Evolutionary conservation across 306 rosid species (phyloP), one percentile per base, ranked within the genome.

Genomic region (Cicer yamashitae): DNA sequence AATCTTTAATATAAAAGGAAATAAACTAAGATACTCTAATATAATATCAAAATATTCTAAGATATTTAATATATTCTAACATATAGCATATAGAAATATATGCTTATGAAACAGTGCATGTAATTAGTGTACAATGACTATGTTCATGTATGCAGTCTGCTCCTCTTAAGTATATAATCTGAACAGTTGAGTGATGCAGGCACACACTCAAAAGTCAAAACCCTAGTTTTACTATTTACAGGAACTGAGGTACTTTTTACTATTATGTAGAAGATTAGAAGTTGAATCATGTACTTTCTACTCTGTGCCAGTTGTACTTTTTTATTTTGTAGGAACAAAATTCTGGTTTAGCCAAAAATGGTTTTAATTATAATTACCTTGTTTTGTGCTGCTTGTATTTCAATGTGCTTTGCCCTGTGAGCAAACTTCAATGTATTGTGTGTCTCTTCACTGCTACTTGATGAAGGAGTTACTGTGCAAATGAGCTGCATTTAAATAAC

Each of bases 341-440:
- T 41, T 67, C 51, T 12, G 25, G 70, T 69, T 70, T 9, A 45
- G 18, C 57, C 13, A 41, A 41, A 14, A 14, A 41, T 40, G 4
- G 9, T 15, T 48, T 46, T 45, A 40, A 53, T 81, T 61, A 37
- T 59, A 76, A 73, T 64, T 76, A 82, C 99, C 90, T 88, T 96
- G 83, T 96, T 96, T 74, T 96, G 99, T 67, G 99, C 90, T 34
- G 99, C 93, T 83, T 89, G 89, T 82, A 96, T 96, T 88, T 96
- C 99, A 25, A 96, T 90, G 79, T 96, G 97, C 78, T 96, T 96
- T 47, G 97, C 96, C 62, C 99, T 91, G 84, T 96, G 99, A 38
- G 99, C 99, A 81, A 96, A 96, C 84, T 96, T 96, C 79, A 96
- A 82, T 6, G 99, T 96, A 77, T 96, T 96, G 75, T 96, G 97